Evolutionary conservation across 2,329 filamentous ascomycete genomes (phyloP).

Genomic region (Alternaria brassicicola): DNA sequence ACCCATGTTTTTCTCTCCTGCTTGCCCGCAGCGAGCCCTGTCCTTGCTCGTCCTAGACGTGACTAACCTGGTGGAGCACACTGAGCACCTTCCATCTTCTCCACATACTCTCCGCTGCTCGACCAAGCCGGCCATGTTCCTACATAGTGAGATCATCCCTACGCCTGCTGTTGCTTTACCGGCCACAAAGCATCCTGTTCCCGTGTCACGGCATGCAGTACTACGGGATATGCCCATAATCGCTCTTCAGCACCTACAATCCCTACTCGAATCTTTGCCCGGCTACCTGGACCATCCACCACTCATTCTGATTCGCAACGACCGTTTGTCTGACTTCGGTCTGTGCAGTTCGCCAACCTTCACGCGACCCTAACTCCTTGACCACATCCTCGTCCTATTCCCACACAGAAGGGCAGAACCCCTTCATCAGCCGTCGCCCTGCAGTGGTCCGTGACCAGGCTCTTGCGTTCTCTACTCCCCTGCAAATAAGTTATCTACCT

Average conservation of each 20-base stretch:
- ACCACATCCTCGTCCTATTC: slow-evolving; percentile 38
- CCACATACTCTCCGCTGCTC: slow-evolving; percentile 45
- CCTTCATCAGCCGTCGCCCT: slow-evolving; percentile 33
- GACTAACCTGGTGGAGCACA: slow-evolving; percentile 38
- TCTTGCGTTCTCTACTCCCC: slow-evolving; percentile 32
- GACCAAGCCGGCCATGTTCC: slow-evolving; percentile 38
- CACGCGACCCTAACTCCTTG: slow-evolving; percentile 15
- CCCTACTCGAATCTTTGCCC: slow-evolving; percentile 6
- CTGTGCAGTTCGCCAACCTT: slow-evolving; percentile 28
- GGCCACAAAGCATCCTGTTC: slow-evolving; percentile 32
- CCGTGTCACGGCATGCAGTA: slow-evolving; percentile 35
- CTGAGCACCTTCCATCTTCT: slow-evolving; percentile 45
- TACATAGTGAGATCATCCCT: slow-evolving; percentile 45
- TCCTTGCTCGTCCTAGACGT: slow-evolving; percentile 36
- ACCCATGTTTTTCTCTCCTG: slow-evolving; percentile 32
- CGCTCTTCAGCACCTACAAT: slow-evolving; percentile 12
- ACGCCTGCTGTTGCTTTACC: slow-evolving; percentile 35
- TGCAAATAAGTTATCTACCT: slow-evolving; percentile 31
- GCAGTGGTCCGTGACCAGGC: slow-evolving; percentile 32
- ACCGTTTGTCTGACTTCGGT: slow-evolving; percentile 19
- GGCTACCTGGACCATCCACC: not conserved
- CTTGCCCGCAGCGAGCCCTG: slow-evolving; percentile 34
- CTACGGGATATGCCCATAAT: slow-evolving; percentile 24
- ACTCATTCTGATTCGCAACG: slow-evolving; percentile 6
- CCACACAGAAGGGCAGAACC: slow-evolving; percentile 26